Evolutionary conservation across 1,284 basidiomycete species (phyloP).

Genomic region (Heterobasidion annosum): DNA sequence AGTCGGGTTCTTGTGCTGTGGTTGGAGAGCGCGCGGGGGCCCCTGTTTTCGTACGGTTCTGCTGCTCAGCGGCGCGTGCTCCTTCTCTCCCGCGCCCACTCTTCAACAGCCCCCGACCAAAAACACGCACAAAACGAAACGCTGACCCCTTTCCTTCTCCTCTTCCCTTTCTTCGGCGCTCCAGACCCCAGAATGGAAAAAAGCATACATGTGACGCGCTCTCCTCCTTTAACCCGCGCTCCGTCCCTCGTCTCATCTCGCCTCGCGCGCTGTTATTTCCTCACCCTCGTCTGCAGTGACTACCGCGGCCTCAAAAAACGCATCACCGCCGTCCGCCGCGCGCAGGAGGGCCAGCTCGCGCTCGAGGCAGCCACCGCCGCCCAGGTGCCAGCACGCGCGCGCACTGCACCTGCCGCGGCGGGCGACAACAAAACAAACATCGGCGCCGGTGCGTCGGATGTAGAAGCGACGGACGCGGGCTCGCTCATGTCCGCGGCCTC

Average conservation of each 20-base stretch:
- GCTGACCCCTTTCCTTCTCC: no score
- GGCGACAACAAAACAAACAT: neutral
- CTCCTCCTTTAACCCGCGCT: neutral
- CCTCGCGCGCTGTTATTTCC: neutral
- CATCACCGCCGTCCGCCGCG: slow-evolving; percentile 47
- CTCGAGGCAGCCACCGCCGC: neutral
- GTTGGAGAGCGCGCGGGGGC: no score
- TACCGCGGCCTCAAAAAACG: slow-evolving; percentile 66
- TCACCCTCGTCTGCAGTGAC: slow-evolving; percentile 39
- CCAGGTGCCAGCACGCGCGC: neutral
- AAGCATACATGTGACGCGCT: slow-evolving; percentile 64
- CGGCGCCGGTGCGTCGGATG: no score
- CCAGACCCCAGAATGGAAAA: slow-evolving; percentile 76
- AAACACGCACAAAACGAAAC: neutral
- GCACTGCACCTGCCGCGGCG: neutral
- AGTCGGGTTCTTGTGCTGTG: no score
- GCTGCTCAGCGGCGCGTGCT: neutral
- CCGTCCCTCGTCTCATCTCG: slow-evolving; percentile 2
- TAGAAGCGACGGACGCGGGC: no score
- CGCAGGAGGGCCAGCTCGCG: slow-evolving; percentile 21
- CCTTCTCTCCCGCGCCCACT: neutral
- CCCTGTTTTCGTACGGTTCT: no score
- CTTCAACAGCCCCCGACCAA: neutral
- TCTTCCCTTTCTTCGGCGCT: no score
- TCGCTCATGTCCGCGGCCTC: no score